Base-by-base conservation (phyloP, 2,329 filamentous ascomycete species). In the Colletotrichum eleusines region DNA sequence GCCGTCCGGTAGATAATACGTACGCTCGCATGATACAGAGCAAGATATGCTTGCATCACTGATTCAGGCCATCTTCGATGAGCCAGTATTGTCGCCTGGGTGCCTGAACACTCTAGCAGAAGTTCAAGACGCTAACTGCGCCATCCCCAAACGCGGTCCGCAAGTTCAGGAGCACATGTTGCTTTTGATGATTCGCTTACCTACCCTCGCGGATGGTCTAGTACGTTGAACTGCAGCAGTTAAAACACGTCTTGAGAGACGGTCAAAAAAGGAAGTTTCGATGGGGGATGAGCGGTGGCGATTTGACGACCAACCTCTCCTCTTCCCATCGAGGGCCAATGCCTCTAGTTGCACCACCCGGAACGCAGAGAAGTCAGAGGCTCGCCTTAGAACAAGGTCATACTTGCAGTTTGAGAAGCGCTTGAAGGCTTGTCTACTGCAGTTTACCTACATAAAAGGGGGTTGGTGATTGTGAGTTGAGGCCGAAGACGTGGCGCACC, bases 401-500 rank as follows among this genome's bases (percentile, higher is more conserved):
- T 42, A 51, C 51, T 8, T 42, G 35, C 46, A 33, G 12, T 23
- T 18, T 23, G 60, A 35, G 18, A 58, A 54, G n/a, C 44, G 28
- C 28, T 63, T 14, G 3, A 18, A 26, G 33, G 53, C 14, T 23
- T 59, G 40, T 28, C 35, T 8, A n/a, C 35, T 64, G 42, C 51
- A 38, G 23, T 44, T 7, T 48, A 14, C n/a, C 6, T 40, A 20
- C n/a, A 31, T 3, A 26, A 53, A 31, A n/a, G 26, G 12, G 42
- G 63, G 51, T 26, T 44, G 59, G 66, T 48, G 44, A 40, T 54
- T 51, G 9, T 55, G 44, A 33, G 20, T 50, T 54, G 18, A 46
- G 58, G 46, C 35, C 57, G 51, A 51, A 58, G 68, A 62, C 57
- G 68, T 71, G 63, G 55, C 63, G 20, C 33, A 33, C 63, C 31